Evolutionary conservation across 805 yeast species (phyloP), one percentile per base, ranked within the genome.

Genomic region (Metschnikowia peoriensis): DNA sequence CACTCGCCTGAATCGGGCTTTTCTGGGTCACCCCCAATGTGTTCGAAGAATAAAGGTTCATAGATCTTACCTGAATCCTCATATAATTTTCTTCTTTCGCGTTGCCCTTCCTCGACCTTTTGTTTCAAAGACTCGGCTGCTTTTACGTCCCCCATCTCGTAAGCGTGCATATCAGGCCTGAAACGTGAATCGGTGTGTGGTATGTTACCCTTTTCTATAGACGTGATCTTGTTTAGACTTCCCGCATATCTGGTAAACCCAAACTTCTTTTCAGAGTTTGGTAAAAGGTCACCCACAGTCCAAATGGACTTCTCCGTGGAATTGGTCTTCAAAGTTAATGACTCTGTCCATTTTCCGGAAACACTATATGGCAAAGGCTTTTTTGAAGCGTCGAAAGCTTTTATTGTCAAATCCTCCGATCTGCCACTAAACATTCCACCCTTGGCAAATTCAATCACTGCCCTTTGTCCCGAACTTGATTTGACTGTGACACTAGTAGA

Each of bases 181-280:
- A 84, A 69, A 63, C 99, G 81, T 7, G 97, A 88, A 66, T 94
- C 99, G 0, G 94, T 89, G 2, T 92, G 92, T 6, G 97, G 86
- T 39, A 92, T 60, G 1, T 68, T 49, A 2, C 73, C 86, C 29
- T 77, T 56, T 64, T 93, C 97, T 12, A 93, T 69, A 4, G 66
- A 72, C 0, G 97, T 88, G 39, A 92, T 80, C 54, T 90, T 88
- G 65, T 91, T 91, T 65, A 94, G 73, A 39, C 86, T 79, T 8
- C 96, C 89, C 0, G 96, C 84, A 72, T 86, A 94, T 49, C 77
- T 75, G 0, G 97, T 86, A 65, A 91, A 91, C 0, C 99, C 99
- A 71, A 84, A 94, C 65, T 88, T 88, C 56, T 78, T 75, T 42
- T 76, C 75, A 34, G 79, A 69, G 49, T 87, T 73, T 0, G 79